Evolutionary conservation across 306 rosid genomes (phyloP), one percentile per base, ranked within the genome.

Genomic region (Gastrolobium bilobum): DNA sequence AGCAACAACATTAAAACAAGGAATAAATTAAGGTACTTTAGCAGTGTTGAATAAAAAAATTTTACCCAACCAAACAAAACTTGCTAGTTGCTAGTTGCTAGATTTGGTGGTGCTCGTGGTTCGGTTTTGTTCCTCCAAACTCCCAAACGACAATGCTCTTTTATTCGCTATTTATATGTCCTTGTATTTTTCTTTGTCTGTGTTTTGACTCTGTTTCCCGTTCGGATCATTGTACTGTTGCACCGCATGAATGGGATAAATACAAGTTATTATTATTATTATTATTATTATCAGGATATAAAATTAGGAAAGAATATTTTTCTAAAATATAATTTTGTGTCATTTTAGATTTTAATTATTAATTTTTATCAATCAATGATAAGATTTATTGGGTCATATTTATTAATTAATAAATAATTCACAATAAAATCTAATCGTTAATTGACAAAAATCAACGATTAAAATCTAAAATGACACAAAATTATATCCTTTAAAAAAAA

Each of bases 111-210:
- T 6, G 40, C 31, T 31, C 30, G 63, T 10, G 61, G 60, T 58
- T 42, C 39, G 57, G 47, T 37, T 39, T 59, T 2, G 80, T 31
- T 13, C 5, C 3, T 65, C 68, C 34, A 35, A 64, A 30, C 38
- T 11, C 33, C 26, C 35, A 46, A 48, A 48, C 9, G 51, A 58
- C 77, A 81, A 58, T 20, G 11, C 10, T 42, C 26, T 13, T 51
- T 44, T 9, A 26, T 42, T 56, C 15, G 7, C 11, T 81, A 81
- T 74, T 81, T 81, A 74, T 74, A 15, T 7, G 56, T 56, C 26
- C 11, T 15, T 47, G n/a, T 5, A 15, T 47, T 44, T 20, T 20
- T 6, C 38, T 13, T 15, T 60, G 69, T 75, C 30, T 3, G 11
- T 10, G 60, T 61, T 51, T 63, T 20, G 26, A 20, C 26, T 20